A percentile compares a stretch with the other conserved stretches of the same genome.
phyloP scores from a whole-genome alignment of 2,329 filamentous ascomycete species.

The Arthrobotrys conoides region DNA sequence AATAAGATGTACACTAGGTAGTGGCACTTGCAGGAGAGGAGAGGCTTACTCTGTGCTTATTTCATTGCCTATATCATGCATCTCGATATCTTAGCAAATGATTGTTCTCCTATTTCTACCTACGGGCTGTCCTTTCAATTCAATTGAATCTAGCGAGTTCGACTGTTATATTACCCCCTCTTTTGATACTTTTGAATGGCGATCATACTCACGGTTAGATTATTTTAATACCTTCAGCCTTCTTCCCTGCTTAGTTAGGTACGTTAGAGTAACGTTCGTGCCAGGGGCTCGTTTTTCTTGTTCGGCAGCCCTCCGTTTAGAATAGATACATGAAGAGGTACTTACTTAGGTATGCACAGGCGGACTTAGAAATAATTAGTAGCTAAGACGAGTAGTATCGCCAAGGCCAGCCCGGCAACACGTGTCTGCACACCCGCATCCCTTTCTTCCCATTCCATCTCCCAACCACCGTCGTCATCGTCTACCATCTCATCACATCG shows the following conservation, averaged over 20 bases:
- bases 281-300: too few species aligned
- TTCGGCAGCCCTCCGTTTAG: too few species aligned
- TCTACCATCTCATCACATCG: slow-evolving; percentile 36
- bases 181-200: background rate
- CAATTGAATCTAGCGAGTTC: background rate
- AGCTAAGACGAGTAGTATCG: too few species aligned
- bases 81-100: background rate
- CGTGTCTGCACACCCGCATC: slow-evolving; percentile 36
- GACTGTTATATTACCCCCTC: background rate
- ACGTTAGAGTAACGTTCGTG: too few species aligned
- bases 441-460: too few species aligned
- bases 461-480: slow-evolving; percentile 58
- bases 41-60: background rate
- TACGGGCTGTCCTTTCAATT: background rate
- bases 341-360: too few species aligned
- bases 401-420: slow-evolving; percentile 41
- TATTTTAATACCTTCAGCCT: too few species aligned
- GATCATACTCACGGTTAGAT: background rate
- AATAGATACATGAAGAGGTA: too few species aligned
- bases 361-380: too few species aligned
- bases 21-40: background rate
- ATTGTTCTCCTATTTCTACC: background rate
- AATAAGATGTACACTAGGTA: slow-evolving; percentile 9
- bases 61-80: slow-evolving; percentile 9
- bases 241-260: too few species aligned